A percentile compares a stretch with the other conserved stretches of the same genome.
phyloP scores from a whole-genome alignment of 2,329 filamentous ascomycete species.

The Xenosphaeropsis pyriputrescens region DNA sequence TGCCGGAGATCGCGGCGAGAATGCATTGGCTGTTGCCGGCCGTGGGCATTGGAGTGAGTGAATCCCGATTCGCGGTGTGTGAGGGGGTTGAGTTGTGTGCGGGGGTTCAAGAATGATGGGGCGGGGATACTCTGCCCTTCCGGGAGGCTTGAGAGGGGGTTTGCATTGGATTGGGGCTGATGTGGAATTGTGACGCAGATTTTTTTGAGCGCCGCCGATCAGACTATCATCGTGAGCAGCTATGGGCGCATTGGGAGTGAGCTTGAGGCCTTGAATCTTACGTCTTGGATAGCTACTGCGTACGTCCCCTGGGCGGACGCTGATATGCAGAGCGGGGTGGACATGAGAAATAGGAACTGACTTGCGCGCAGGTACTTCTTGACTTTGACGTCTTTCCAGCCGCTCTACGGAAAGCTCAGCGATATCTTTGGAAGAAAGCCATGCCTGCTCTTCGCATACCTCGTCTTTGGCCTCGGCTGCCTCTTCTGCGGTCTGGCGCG shows the following conservation, averaged over 20 bases:
- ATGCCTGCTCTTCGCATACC: conserved; percentile 49
- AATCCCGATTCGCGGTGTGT: neutral
- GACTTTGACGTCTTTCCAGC: conserved; percentile 61
- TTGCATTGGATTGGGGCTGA: conserved; percentile 1
- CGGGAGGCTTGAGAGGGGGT: no score
- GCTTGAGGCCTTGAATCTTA: conserved; percentile 57
- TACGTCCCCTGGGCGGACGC: neutral
- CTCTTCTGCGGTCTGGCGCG: conserved; percentile 46
- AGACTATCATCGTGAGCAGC: conserved; percentile 65
- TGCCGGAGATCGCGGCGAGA: conserved; percentile 18
- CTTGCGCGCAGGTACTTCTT: conserved; percentile 43
- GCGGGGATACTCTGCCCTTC: conserved; percentile 1
- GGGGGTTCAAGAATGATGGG: neutral
- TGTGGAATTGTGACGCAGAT: conserved; percentile 28
- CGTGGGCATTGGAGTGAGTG: conserved; percentile 42
- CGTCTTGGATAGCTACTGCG: conserved; percentile 58
- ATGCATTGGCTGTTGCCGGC: conserved; percentile 46
- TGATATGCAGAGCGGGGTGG: no score
- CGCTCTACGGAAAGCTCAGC: conserved; percentile 55
- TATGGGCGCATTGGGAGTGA: conserved; percentile 68
- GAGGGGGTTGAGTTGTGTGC: neutral
- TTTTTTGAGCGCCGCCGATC: conserved; percentile 59
- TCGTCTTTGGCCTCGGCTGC: conserved; percentile 50
- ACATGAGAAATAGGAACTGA: no score
- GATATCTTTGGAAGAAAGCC: conserved; percentile 59